These are phyloP conservation scores for Candida tropicalis DNA, from an alignment of 1,139 yeast species.

Conservation along the genomic window DNA sequence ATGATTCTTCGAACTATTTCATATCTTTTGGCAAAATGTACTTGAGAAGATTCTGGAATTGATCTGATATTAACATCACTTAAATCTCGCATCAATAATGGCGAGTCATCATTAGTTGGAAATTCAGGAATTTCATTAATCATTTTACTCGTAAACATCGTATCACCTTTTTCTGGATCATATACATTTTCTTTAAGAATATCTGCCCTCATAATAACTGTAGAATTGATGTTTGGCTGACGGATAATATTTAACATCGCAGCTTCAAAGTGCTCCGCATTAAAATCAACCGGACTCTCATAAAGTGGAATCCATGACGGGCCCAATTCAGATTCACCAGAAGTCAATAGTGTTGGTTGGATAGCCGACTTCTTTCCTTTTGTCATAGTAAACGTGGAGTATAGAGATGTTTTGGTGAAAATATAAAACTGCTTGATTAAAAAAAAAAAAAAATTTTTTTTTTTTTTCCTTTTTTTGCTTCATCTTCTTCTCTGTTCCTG, in stretches of 20 bases:
- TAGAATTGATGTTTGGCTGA: slow-evolving; percentile 91
- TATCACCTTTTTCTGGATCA: slow-evolving; percentile 39
- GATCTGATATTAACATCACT: slow-evolving; percentile 56
- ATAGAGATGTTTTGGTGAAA: not conserved
- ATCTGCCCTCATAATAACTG: slow-evolving; percentile 89
- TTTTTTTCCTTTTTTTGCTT: not conserved
- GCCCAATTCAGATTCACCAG: slow-evolving; percentile 53
- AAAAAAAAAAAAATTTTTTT: slow-evolving; percentile 1
- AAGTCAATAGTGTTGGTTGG: not conserved
- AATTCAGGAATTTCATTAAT: slow-evolving; percentile 37
- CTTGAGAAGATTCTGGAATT: slow-evolving; percentile 36
- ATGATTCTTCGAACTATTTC: slow-evolving; percentile 77
- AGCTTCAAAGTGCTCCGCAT: slow-evolving; percentile 58
- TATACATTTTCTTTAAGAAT: slow-evolving; percentile 60
- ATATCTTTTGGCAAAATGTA: slow-evolving; percentile 40
- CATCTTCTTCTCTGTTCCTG: not conserved
- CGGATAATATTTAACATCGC: slow-evolving; percentile 82
- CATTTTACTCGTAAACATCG: slow-evolving; percentile 34
- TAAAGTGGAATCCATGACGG: slow-evolving; percentile 66
- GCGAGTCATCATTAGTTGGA: slow-evolving; percentile 32
- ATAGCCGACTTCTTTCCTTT: slow-evolving; percentile 2
- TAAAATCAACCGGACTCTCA: slow-evolving; percentile 46
- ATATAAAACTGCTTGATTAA: not conserved
- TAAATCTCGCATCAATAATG: slow-evolving; percentile 48
- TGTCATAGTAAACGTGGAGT: not conserved